Evolutionary conservation across 805 yeast genomes (phyloP), one percentile per base, ranked within the genome.

Genomic region (Metschnikowia chrysomelidarum): DNA sequence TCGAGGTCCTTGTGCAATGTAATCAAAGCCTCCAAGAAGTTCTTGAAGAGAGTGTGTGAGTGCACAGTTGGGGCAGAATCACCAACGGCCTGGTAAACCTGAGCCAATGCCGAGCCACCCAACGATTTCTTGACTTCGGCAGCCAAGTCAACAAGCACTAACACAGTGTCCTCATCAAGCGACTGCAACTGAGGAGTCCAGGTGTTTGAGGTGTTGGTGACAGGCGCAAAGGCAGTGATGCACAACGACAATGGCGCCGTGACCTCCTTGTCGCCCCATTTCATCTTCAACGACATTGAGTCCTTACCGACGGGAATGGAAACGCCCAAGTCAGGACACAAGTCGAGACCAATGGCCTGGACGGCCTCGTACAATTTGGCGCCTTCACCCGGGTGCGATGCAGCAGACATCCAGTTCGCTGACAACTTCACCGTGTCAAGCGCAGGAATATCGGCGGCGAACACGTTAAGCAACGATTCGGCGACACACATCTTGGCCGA

Each of bases 361-460:
- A 93, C 98, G 30, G 97, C 98, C 63, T 88, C 96, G 58, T 91
- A 93, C 44, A 93, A 71, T 44, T 87, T 89, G 34, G 94, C 75
- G 43, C 98, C 98, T 64, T 93, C 98, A 53, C 98, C 98, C 15
- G 78, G 78, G 53, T 89, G 95, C 22, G 91, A 73, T 18, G 98
- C 96, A 32, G 98, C 89, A 8, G 96, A 81, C 99, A 93, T 93
- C 99, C 99, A 93, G 70, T 93, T 93, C 29, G 99, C 99, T 34
- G 96, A 86, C 40, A 93, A 67, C 56, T 89, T 87, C 36, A 93
- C 79, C 47, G 79, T 74, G 44, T 80, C 80, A 42, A 91, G 69
- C 6, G 80, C 68, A 40, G 82, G 76, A 40, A 93, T 73, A 59
- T 93, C 95, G 24, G 98, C 94, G 23, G 98, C 97, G 51, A 80